phyloP scores from a whole-genome alignment of 345 rosid genomes.

The Brassica incana region DNA sequence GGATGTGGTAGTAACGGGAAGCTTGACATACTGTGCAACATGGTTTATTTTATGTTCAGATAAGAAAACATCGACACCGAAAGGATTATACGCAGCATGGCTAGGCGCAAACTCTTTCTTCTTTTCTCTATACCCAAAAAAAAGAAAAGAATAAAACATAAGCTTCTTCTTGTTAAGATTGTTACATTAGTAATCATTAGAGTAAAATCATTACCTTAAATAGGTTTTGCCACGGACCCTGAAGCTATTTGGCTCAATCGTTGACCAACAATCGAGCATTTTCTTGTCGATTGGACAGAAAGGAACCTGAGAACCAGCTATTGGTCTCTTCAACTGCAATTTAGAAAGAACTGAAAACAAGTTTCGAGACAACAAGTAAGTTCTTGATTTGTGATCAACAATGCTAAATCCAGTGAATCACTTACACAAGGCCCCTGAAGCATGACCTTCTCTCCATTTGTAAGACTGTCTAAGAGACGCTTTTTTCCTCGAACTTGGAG shows the following conservation, averaged over 20 bases:
- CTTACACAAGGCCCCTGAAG: slow-evolving; percentile 64
- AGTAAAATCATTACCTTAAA: slow-evolving; percentile 49
- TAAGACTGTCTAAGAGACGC: slow-evolving; percentile 62
- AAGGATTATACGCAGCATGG: slow-evolving; percentile 84
- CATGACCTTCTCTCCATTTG: slow-evolving; percentile 80
- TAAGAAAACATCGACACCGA: slow-evolving; percentile 87
- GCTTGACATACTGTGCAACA: slow-evolving; percentile 75
- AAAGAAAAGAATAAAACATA: slow-evolving; percentile 19
- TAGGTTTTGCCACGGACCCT: slow-evolving; percentile 67
- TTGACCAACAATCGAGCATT: slow-evolving; percentile 69
- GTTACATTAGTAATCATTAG: slow-evolving; percentile 4
- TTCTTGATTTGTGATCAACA: not conserved
- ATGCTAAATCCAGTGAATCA: not conserved
- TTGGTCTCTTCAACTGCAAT: slow-evolving; percentile 55
- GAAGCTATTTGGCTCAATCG: slow-evolving; percentile 57
- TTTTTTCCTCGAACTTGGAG: slow-evolving; percentile 61
- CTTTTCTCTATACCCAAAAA: slow-evolving; percentile 35
- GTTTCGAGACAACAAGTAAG: slow-evolving; percentile 17
- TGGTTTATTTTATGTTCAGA: slow-evolving; percentile 71
- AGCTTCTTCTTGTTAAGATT: slow-evolving; percentile 1
- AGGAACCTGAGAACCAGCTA: slow-evolving; percentile 70
- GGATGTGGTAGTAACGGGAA: slow-evolving; percentile 54
- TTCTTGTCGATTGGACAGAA: slow-evolving; percentile 63
- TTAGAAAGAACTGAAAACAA: slow-evolving; percentile 68
- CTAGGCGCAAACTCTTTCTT: slow-evolving; percentile 73